phyloP scores from a whole-genome alignment of 163 green algal species.

The Botryococcus braunii region DNA sequence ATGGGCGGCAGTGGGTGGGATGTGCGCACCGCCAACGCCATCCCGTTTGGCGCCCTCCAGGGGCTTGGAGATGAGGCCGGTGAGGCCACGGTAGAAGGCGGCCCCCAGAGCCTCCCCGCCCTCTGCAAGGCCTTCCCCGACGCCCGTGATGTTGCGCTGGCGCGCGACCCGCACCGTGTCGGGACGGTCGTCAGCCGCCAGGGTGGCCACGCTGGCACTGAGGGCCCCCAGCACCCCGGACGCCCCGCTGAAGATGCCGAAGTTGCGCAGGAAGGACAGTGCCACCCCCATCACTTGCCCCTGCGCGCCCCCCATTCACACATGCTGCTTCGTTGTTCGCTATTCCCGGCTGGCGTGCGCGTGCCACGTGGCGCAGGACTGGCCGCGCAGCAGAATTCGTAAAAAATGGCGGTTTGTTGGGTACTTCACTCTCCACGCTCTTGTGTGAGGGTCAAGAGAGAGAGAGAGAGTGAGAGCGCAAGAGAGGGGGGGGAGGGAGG shows the following conservation, averaged over 20 bases:
- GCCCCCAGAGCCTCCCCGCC: slow-evolving; percentile 61
- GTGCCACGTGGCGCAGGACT: no score
- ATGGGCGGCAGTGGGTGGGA: no score
- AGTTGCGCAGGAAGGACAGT: slow-evolving; percentile 41
- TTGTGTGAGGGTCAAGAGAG: no score
- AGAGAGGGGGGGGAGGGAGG: no score
- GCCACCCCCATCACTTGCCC: slow-evolving; percentile 30
- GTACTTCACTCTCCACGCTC: no score
- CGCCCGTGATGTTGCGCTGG: slow-evolving; percentile 25
- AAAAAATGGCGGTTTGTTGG: no score
- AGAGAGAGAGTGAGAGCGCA: no score
- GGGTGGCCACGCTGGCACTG: slow-evolving; percentile 27
- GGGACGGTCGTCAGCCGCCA: slow-evolving; percentile 7
- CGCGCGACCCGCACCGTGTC: neutral
- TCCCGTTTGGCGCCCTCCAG: slow-evolving; percentile 59
- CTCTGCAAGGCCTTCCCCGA: slow-evolving; percentile 62
- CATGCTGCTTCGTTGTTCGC: no score
- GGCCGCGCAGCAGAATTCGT: no score
- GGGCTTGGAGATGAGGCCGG: slow-evolving; percentile 76
- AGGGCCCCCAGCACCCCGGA: slow-evolving; percentile 39
- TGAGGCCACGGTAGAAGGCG: slow-evolving; percentile 58
- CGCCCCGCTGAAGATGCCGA: slow-evolving; percentile 42
- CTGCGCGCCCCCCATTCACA: slow-evolving; percentile 10
- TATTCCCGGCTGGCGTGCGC: no score
- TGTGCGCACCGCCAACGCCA: slow-evolving; percentile 52